Evolutionary conservation across 352 stramenopile genomes (phyloP), one percentile per base, ranked within the genome.

Genomic region (Stramenopiles sp.): DNA sequence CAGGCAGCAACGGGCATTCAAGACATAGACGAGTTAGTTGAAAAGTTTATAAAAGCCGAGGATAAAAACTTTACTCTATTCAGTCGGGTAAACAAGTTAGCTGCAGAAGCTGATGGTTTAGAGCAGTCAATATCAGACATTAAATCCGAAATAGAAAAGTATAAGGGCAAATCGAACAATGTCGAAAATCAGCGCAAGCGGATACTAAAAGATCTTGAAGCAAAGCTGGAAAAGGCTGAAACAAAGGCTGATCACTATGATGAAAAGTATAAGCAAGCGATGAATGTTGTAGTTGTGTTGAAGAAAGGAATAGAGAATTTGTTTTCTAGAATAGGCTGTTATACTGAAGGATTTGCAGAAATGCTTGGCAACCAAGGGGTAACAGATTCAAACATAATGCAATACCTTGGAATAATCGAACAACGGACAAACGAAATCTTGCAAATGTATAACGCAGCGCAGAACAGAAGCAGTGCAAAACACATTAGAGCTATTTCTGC

Each of bases 41-140:
- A 86, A 29, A 92, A 91, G 33, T 97, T 97, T 83, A 95, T 97
- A 82, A 91, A 95, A 85, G 97, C 96, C 33, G 94, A 98, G 88
- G 93, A 98, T 80, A 90, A 97, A 80, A 98, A 97, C 86, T 98
- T 98, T 83, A 96, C 90, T 33, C 83, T 98, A 1, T 97, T 98
- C 84, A 96, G 95, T 85, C 96, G 97, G 81, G 89, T 96, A 27
- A 97, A 96, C 83, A 91, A 97, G 82, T 92, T 97, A 85, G 93
- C 87, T 76, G 95, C 93, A 81, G 93, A 97, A 83, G 93, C 97
- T 82, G 93, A 96, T 76, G 94, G 84, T 82, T 81, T 89, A 32
- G 86, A 89, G 76, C 71, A 85, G 0, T 82, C 84, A 80, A 87
- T 89, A 25, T 80, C 67, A 0, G 83, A 86, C 31, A 81, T 85